A percentile compares a stretch with the other conserved stretches of the same genome.
Conservation (phyloP, 2,329 filamentous ascomycete genomes). For the Beauveria caledonica region DNA sequence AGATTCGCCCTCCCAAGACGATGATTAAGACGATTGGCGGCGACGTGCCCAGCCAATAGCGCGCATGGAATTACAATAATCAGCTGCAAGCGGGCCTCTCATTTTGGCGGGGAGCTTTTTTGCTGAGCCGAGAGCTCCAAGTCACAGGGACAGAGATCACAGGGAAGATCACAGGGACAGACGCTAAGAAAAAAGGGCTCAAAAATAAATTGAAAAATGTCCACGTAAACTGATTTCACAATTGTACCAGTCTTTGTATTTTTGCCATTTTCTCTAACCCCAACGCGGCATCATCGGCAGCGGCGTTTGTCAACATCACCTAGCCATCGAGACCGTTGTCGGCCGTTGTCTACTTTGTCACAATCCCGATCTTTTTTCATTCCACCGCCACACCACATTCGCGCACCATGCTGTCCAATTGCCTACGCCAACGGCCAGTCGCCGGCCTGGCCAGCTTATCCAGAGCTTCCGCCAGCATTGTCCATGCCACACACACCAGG, state of each 20-base stretch:
- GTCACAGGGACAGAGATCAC: slow-evolving; percentile 19
- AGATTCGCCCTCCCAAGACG: not conserved
- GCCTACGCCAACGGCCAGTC: slow-evolving; percentile 19
- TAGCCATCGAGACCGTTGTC: slow-evolving; percentile 20
- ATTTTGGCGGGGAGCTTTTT: slow-evolving; percentile 2
- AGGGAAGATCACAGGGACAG: slow-evolving; percentile 29
- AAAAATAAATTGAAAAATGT: not conserved
- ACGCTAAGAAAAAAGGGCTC: slow-evolving; percentile 17
- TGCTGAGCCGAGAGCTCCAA: not conserved
- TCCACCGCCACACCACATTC: slow-evolving; percentile 11
- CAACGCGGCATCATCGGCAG: not conserved
- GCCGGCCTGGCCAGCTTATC: slow-evolving; percentile 17
- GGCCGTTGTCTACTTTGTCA: slow-evolving; percentile 11
- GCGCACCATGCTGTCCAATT: slow-evolving; percentile 21
- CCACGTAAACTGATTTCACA: too few relatives aligned
- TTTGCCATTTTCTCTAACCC: not conserved
- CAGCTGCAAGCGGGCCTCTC: slow-evolving; percentile 5
- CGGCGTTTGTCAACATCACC: slow-evolving; percentile 5
- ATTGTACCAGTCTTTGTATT: not conserved
- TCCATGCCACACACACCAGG: slow-evolving; percentile 18
- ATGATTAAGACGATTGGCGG: not conserved
- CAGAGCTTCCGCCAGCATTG: slow-evolving; percentile 17
- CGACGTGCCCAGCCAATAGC: not conserved
- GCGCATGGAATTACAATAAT: slow-evolving; percentile 5
- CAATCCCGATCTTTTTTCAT: slow-evolving; percentile 10